Base-by-base conservation (phyloP, 176 grass and related monocot species). In the Aegilops longissima region DNA sequence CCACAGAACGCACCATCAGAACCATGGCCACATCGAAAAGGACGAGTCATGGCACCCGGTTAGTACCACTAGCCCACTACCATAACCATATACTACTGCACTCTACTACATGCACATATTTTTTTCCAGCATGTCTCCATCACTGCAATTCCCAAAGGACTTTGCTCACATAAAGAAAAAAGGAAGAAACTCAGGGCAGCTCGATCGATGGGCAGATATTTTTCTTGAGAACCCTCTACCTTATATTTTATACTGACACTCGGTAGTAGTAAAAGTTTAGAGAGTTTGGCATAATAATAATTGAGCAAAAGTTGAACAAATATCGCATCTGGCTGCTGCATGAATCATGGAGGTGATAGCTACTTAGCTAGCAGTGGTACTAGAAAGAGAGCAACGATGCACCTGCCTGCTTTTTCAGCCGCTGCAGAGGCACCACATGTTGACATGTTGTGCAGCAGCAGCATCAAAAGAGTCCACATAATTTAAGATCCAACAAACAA, bases 41-140 rank as follows among this genome's bases (percentile, higher is more conserved):
- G 95, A 97, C 52, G 95, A 97, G 51, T 97, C 95, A 66, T 97
- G 95, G 95, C 87, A 95, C 35, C 95, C 95, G 82, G 95, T 97
- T 12, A 72, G 89, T 83, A 69, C 25, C 27, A 66, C 63, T 49
- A 75, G 16, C 2, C n/a, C 42, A 75, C 72, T 49, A 45, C 38
- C 42, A 31, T 31, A 31, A 74, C 71, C 23, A 49, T 49, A 74
- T 23, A 75, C 23, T 23, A 75, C 23, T 20, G 44, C 73, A 76
- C 42, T 29, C 44, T 77, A n/a, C 56, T 61, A 6, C 74, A 77
- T 34, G 74, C 74, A 34, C 74, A 56, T 77, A 77, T 77, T 8
- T 76, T 29, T 51, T 5, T 7, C 72, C 7, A 30, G 13, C 73
- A 56, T 77, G 74, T 77, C 74, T 56, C 74, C 52, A 47, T 77